Percentiles rank a stretch among this genome's conserved stretches.
These are phyloP conservation scores for Naganishia albida DNA, from an alignment of 1,284 basidiomycete genomes.

Conservation along the genomic window DNA sequence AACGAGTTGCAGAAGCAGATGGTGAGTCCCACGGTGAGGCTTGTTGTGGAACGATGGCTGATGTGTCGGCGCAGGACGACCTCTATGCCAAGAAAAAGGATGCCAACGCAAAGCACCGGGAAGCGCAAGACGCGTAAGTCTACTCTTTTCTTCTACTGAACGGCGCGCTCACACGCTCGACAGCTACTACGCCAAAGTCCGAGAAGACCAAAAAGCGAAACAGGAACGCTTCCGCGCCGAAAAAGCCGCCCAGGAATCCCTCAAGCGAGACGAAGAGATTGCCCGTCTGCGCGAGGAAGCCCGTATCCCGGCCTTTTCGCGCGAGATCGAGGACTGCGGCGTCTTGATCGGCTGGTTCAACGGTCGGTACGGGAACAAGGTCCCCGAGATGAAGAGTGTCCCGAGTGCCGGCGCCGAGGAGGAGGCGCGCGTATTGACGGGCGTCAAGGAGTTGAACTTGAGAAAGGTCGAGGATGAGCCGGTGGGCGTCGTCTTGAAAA, in stretches of 20 bases:
- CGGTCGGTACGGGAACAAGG: constrained; percentile 63
- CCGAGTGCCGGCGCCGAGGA: constrained; percentile 37
- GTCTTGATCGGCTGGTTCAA: constrained; percentile 77
- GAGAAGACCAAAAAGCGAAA: constrained; percentile 73
- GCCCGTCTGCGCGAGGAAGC: constrained; percentile 88
- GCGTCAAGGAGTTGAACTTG: constrained; percentile 66
- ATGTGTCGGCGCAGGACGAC: constrained; percentile 56
- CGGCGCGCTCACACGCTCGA: background rate
- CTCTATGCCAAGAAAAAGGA: constrained; percentile 81
- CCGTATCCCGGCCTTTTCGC: constrained; percentile 82
- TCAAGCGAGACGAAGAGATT: constrained; percentile 78
- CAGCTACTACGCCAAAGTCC: constrained; percentile 72
- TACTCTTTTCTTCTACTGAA: background rate
- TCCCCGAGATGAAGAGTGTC: constrained; percentile 42
- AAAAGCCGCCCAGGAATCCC: constrained; percentile 77
- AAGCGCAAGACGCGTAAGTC: constrained; percentile 68
- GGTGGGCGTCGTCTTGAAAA: constrained; percentile 75
- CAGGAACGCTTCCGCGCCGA: constrained; percentile 78
- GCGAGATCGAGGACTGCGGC: constrained; percentile 89
- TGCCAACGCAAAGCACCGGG: constrained; percentile 68
- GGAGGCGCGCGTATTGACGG: constrained; percentile 46
- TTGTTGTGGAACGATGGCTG: constrained; percentile 6
- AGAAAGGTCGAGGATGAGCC: constrained; percentile 75
- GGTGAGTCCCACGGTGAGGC: constrained; percentile 40
- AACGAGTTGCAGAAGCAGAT: constrained; percentile 70